Conservation (phyloP, 768 basidiomycete species). For the Zangia roseola region DNA sequence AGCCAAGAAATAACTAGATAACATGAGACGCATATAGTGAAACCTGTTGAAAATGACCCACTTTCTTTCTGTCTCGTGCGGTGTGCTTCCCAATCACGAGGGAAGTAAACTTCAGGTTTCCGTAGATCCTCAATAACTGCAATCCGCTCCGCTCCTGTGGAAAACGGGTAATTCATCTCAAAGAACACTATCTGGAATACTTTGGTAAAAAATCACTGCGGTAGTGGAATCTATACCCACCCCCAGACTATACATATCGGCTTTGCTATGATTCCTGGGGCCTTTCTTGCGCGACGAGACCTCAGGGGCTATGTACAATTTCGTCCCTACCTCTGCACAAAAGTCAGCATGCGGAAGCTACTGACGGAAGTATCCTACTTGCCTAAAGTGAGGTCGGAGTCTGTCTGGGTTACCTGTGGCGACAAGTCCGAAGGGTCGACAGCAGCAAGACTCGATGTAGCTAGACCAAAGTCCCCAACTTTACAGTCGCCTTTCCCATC, state of each 20-base stretch:
- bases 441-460: slow-evolving; percentile 77
- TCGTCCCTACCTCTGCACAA: slow-evolving; percentile 78
- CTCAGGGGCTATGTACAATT: slow-evolving; percentile 91
- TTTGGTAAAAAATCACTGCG: neutral
- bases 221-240: slow-evolving; percentile 42
- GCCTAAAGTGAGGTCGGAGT: slow-evolving; percentile 79
- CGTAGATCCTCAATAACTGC: slow-evolving; percentile 79
- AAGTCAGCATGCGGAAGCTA: neutral
- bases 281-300: slow-evolving; percentile 62
- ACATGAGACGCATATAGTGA: slow-evolving; percentile 2
- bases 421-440: slow-evolving; percentile 72
- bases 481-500: slow-evolving; percentile 85
- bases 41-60: slow-evolving; percentile 34
- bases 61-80: slow-evolving; percentile 67
- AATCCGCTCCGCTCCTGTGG: slow-evolving; percentile 81
- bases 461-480: slow-evolving; percentile 94
- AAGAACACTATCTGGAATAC: slow-evolving; percentile 83
- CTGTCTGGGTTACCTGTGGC: slow-evolving; percentile 41
- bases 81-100: slow-evolving; percentile 65
- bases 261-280: slow-evolving; percentile 80
- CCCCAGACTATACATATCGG: slow-evolving; percentile 93
- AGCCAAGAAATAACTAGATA: slow-evolving; percentile 74
- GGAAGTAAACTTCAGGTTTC: slow-evolving; percentile 72
- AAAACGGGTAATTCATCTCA: slow-evolving; percentile 89
- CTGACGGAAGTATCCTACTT: slow-evolving; percentile 13